A percentile compares a stretch with the other conserved stretches of the same genome.
phyloP scores from a whole-genome alignment of 106 monocot species.

The Narthecium ossifragum region DNA sequence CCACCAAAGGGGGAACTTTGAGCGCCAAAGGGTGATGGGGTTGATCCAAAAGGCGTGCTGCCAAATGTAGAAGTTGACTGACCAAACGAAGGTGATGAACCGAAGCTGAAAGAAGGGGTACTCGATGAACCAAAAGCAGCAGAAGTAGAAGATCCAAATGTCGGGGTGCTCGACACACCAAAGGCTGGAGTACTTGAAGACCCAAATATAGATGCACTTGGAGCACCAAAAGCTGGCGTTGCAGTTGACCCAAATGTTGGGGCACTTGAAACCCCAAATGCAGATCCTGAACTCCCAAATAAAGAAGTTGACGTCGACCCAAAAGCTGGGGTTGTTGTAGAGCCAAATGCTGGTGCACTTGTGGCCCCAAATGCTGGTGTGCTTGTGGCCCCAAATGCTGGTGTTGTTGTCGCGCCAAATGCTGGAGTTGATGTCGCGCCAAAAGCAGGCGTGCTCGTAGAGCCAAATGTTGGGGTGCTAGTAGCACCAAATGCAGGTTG shows the following conservation, averaged over 20 bases:
- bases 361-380: slow-evolving; percentile 46
- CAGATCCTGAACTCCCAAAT: slow-evolving; percentile 33
- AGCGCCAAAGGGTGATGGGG: slow-evolving; percentile 52
- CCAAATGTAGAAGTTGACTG: slow-evolving; percentile 58
- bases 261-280: slow-evolving; percentile 37
- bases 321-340: slow-evolving; percentile 26
- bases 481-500: slow-evolving; percentile 67
- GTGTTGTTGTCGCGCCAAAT: slow-evolving; percentile 43
- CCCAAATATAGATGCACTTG: slow-evolving; percentile 27
- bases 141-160: slow-evolving; percentile 24
- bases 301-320: slow-evolving; percentile 17
- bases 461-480: slow-evolving; percentile 51
- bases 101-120: slow-evolving; percentile 23
- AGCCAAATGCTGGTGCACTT: slow-evolving; percentile 36
- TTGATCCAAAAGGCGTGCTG: slow-evolving; percentile 58
- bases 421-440: slow-evolving; percentile 37
- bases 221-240: slow-evolving; percentile 28
- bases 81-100: slow-evolving; percentile 43
- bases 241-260: slow-evolving; percentile 26
- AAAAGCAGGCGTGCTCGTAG: slow-evolving; percentile 41
- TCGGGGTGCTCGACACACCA: slow-evolving; percentile 30
- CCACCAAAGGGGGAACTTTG: slow-evolving; percentile 76
- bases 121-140: slow-evolving; percentile 42
- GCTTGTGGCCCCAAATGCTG: slow-evolving; percentile 51
- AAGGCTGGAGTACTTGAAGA: slow-evolving; percentile 31